Percentiles rank a stretch among this genome's conserved stretches.
phyloP scores from a whole-genome alignment of 2,329 filamentous ascomycete genomes.

The Harringtonia aguacate region DNA sequence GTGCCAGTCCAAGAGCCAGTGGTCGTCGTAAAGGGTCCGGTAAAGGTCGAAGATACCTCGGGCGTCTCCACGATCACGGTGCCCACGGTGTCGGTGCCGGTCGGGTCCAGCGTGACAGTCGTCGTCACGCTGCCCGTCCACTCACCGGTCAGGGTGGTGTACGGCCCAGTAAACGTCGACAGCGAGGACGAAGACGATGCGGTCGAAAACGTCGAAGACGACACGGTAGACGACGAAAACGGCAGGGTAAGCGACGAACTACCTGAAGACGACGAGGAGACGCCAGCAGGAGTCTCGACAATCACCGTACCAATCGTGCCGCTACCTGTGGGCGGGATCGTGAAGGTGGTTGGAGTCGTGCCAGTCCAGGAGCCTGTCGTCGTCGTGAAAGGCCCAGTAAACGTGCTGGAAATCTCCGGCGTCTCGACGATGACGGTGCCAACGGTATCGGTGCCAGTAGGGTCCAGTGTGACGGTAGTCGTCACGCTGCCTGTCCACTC shows the following conservation, averaged over 20 bases:
- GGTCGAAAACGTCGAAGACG: no score
- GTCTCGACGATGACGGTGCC: slow-evolving; percentile 1
- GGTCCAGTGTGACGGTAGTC: neutral
- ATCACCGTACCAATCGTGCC: slow-evolving; percentile 32
- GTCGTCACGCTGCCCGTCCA: neutral
- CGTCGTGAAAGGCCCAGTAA: neutral
- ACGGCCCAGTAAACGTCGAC: slow-evolving; percentile 3
- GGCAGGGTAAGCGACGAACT: no score
- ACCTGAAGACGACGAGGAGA: no score
- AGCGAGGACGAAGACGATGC: no score
- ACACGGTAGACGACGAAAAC: no score
- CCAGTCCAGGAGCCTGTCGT: neutral
- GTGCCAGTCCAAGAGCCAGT: slow-evolving; percentile 3
- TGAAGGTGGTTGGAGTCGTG: neutral
- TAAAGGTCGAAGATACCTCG: neutral
- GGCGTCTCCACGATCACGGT: slow-evolving; percentile 6
- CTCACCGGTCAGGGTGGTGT: neutral
- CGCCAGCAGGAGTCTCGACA: neutral
- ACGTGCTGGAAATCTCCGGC: neutral
- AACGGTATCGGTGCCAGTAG: neutral
- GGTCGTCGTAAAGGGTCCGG: slow-evolving; percentile 1
- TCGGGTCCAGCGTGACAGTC: neutral
- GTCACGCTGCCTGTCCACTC: neutral
- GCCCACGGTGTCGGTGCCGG: slow-evolving; percentile 1
- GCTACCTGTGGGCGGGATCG: slow-evolving; percentile 24